These are phyloP conservation scores for Penicillium canescens DNA, from an alignment of 495 filamentous ascomycete genomes.

Conservation along the genomic window DNA sequence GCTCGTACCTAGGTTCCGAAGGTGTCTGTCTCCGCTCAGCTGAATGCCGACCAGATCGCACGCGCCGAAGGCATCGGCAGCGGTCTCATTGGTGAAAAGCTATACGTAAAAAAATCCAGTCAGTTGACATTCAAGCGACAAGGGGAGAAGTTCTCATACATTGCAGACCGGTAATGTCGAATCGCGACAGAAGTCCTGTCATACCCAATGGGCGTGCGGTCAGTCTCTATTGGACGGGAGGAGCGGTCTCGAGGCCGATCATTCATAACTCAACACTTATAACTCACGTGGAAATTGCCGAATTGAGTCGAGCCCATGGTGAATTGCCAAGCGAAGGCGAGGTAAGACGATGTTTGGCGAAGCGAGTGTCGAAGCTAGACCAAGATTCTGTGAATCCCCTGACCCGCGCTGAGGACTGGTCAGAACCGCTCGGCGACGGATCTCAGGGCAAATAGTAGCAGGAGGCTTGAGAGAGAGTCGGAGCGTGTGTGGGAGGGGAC, in stretches of 20 bases:
- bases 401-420: constrained; percentile 32
- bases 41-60: constrained; percentile 74
- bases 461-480: background rate
- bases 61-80: constrained; percentile 56
- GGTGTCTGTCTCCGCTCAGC: constrained; percentile 58
- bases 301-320: constrained; percentile 69
- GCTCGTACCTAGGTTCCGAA: constrained; percentile 84
- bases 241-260: constrained; percentile 8
- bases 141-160: constrained; percentile 57
- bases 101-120: constrained; percentile 23
- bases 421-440: constrained; percentile 32
- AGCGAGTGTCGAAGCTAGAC: constrained; percentile 1
- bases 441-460: constrained; percentile 9
- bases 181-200: constrained; percentile 91
- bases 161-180: constrained; percentile 96
- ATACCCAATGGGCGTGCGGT: constrained; percentile 18
- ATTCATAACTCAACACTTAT: constrained; percentile 14
- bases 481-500: background rate
- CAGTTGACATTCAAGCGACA: constrained; percentile 13
- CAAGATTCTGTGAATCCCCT: constrained; percentile 23
- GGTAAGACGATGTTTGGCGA: constrained; percentile 10
- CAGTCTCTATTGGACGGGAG: constrained; percentile 14
- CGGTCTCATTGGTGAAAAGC: constrained; percentile 56
- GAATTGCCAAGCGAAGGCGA: constrained; percentile 19
- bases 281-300: constrained; percentile 85